Evolutionary conservation across 352 stramenopile genomes (phyloP).

Genomic region (Globisporangium spinosum): DNA sequence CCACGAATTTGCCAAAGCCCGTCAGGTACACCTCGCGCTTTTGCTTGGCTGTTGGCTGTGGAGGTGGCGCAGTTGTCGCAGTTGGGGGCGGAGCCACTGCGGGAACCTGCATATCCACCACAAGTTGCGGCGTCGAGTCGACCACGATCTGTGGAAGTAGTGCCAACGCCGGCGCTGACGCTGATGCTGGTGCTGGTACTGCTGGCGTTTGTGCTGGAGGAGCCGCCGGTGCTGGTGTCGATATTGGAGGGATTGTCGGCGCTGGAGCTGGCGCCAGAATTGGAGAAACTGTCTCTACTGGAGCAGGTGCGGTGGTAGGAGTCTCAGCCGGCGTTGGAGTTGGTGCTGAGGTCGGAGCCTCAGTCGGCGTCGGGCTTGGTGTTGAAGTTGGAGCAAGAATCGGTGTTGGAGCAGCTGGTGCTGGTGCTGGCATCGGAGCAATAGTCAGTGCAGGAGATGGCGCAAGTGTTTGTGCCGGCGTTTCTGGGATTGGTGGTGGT

Average conservation of each 20-base stretch:
- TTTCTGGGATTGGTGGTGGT: neutral
- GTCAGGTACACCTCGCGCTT: slow-evolving; percentile 1
- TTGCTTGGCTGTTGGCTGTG: neutral
- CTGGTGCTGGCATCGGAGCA: neutral
- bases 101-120: neutral
- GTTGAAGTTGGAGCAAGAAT: neutral
- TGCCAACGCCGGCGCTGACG: neutral
- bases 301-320: no score
- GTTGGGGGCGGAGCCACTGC: neutral
- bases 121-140: neutral
- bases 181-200: neutral
- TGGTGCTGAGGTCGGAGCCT: neutral
- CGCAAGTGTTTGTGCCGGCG: neutral
- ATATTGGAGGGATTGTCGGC: neutral
- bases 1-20: neutral
- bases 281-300: no score
- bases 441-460: neutral
- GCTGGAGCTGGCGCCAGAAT: neutral
- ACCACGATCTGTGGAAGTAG: neutral
- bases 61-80: neutral
- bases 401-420: neutral
- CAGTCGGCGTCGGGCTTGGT: neutral
- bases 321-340: no score
- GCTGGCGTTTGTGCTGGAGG: neutral
- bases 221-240: neutral